Percentiles rank a stretch among this genome's conserved stretches.
Conservation (phyloP, 345 rosid genomes). For the Xanthoceras sorbifolium region DNA sequence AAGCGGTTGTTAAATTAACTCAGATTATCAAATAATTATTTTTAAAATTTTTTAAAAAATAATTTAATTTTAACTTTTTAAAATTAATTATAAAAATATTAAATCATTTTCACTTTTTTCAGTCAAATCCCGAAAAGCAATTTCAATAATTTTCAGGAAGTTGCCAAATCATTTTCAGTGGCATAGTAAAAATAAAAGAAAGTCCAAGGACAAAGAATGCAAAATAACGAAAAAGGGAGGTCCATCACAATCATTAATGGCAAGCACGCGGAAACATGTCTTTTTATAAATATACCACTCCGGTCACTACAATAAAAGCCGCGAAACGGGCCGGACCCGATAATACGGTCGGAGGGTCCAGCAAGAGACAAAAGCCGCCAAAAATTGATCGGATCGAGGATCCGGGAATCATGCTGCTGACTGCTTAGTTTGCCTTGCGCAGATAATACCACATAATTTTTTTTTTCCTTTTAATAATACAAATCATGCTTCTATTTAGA, state of each 20-base stretch:
- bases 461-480: too few species aligned
- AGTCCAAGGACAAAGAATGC: slow-evolving; percentile 21
- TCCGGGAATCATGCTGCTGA: slow-evolving; percentile 16
- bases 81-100: background rate
- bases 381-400: slow-evolving; percentile 20
- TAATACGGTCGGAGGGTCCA: slow-evolving; percentile 6
- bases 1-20: too few species aligned
- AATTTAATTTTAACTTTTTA: too few species aligned
- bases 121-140: background rate
- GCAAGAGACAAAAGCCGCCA: background rate
- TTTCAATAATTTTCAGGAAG: background rate
- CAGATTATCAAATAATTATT: too few species aligned
- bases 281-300: slow-evolving; percentile 28
- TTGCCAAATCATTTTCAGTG: background rate
- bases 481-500: too few species aligned
- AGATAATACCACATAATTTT: too few species aligned
- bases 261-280: slow-evolving; percentile 51
- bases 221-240: slow-evolving; percentile 29
- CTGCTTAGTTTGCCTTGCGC: background rate
- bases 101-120: background rate
- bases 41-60: too few species aligned
- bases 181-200: background rate
- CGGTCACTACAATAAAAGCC: slow-evolving; percentile 12
- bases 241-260: slow-evolving; percentile 53
- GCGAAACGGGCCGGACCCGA: slow-evolving; percentile 19